A percentile compares a stretch with the other conserved stretches of the same genome.
These are phyloP conservation scores for Aspergillus ruber DNA, from an alignment of 2,329 filamentous ascomycete genomes.

Conservation along the genomic window DNA sequence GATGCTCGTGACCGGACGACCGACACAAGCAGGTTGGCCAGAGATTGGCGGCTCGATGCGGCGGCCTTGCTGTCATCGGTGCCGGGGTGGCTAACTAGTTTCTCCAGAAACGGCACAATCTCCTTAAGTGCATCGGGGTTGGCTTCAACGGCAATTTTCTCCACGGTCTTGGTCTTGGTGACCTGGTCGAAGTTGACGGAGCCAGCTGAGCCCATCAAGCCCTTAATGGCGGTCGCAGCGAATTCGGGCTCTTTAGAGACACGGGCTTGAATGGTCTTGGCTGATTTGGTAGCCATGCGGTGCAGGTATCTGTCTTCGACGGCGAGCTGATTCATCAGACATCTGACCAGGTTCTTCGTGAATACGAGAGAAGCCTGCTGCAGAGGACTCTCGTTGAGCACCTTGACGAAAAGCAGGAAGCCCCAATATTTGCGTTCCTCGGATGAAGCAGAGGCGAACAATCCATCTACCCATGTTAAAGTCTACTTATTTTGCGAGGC, in stretches of 20 bases:
- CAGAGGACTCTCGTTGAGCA: conserved; percentile 52
- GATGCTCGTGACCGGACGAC: conserved; percentile 39
- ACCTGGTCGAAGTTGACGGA: conserved; percentile 76
- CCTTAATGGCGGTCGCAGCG: conserved; percentile 56
- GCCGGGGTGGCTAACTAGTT: conserved; percentile 42
- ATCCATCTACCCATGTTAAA: conserved; percentile 53
- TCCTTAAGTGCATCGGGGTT: conserved; percentile 45
- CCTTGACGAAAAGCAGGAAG: conserved; percentile 76
- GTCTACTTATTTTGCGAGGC: background rate
- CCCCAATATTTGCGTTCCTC: conserved; percentile 88
- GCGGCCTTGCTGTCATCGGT: conserved; percentile 40
- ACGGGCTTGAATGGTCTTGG: conserved; percentile 63
- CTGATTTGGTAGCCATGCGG: conserved; percentile 66
- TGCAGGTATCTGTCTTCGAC: conserved; percentile 74
- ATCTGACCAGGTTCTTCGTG: conserved; percentile 74
- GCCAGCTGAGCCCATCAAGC: conserved; percentile 64
- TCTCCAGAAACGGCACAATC: conserved; percentile 49
- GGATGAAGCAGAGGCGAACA: conserved; percentile 76
- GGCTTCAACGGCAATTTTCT: conserved; percentile 61
- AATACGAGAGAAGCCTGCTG: conserved; percentile 58
- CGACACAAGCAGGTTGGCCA: conserved; percentile 49
- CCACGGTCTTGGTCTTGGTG: conserved; percentile 79
- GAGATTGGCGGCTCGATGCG: conserved; percentile 41
- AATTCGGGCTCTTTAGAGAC: conserved; percentile 57
- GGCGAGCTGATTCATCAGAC: conserved; percentile 74